A percentile compares a stretch with the other conserved stretches of the same genome.
These are phyloP conservation scores for Sphagnum contortum DNA, from an alignment of 225 moss, liverwort and hornwort species.

Conservation along the genomic window DNA sequence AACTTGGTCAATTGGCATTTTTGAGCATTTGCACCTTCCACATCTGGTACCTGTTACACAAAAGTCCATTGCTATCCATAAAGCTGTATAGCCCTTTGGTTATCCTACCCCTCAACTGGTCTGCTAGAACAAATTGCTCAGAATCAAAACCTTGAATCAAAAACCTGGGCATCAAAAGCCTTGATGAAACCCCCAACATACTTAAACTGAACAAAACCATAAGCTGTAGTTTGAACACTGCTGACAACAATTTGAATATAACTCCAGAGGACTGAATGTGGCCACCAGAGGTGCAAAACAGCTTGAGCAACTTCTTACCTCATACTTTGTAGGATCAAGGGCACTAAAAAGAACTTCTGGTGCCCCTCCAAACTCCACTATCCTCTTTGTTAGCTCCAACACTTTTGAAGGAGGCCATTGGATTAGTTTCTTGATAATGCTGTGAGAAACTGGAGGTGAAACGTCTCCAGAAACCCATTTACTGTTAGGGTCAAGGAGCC, in stretches of 20 bases:
- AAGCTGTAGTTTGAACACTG: too few species aligned
- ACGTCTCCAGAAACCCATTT: background rate
- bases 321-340: constrained; percentile 13
- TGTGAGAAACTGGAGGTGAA: background rate
- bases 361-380: constrained; percentile 46
- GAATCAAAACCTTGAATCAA: too few species aligned
- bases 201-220: too few species aligned
- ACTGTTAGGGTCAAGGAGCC: background rate
- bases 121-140: too few species aligned
- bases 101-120: too few species aligned
- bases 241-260: too few species aligned
- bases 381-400: constrained; percentile 19
- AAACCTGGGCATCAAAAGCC: too few species aligned
- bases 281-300: too few species aligned
- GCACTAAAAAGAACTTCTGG: constrained; percentile 20
- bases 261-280: too few species aligned
- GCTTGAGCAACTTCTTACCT: constrained; percentile 5
- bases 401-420: constrained; percentile 35
- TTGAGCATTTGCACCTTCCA: constrained; percentile 55
- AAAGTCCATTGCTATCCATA: background rate
- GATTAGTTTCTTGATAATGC: constrained; percentile 15
- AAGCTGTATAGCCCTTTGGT: too few species aligned
- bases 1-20: constrained; percentile 71
- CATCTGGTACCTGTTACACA: constrained; percentile 61
- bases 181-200: too few species aligned